Conservation (phyloP, 148 eudicot genomes). For the Amaranthus palmeri region DNA sequence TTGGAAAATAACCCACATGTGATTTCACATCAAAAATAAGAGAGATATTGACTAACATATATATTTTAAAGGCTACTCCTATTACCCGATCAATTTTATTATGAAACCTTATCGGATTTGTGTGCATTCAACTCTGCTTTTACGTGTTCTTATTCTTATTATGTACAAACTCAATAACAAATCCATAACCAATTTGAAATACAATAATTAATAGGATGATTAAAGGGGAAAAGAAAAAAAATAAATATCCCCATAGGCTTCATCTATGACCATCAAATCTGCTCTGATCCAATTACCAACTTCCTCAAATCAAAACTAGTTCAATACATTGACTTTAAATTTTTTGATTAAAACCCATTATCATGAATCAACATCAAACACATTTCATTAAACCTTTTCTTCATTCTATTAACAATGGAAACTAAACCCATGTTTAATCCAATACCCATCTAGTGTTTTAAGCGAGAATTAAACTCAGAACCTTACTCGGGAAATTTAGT, state of each 20-base stretch:
- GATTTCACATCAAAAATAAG: too few species aligned
- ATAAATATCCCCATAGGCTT: slow-evolving; percentile 7
- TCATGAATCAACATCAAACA: slow-evolving; percentile 14
- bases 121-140: too few species aligned
- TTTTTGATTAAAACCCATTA: neutral
- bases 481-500: too few species aligned
- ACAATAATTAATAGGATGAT: neutral
- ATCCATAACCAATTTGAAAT: neutral
- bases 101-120: too few species aligned
- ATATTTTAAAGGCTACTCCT: too few species aligned
- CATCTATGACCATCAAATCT: slow-evolving; percentile 11
- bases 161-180: neutral
- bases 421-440: neutral
- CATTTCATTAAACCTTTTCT: neutral
- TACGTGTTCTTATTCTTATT: too few species aligned
- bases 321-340: slow-evolving; percentile 12
- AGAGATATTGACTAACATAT: too few species aligned
- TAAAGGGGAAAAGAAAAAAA: neutral
- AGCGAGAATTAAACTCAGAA: too few species aligned
- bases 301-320: slow-evolving; percentile 1
- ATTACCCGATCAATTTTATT: too few species aligned
- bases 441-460: neutral
- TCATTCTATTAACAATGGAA: slow-evolving; percentile 9
- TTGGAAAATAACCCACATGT: too few species aligned
- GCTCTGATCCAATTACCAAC: slow-evolving; percentile 10